These are phyloP conservation scores for Nicotiana benthamiana DNA, from an alignment of 257 asterid genomes.

Conservation along the genomic window DNA sequence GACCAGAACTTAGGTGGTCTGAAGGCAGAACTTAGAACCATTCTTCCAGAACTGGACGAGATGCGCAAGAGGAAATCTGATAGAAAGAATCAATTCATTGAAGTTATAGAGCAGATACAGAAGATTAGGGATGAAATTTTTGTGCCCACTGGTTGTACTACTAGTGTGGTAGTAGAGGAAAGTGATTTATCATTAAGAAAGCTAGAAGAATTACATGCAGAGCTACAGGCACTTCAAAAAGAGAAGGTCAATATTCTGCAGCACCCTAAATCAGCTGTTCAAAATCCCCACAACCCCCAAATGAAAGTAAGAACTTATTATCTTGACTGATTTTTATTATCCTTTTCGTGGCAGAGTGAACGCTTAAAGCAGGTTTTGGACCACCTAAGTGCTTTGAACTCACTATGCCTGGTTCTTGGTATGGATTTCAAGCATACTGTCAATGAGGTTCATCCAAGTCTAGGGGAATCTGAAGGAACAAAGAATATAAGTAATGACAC, in stretches of 20 bases:
- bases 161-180: constrained; percentile 45
- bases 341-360: constrained; percentile 53
- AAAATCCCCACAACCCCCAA: not conserved
- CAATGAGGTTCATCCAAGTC: constrained; percentile 69
- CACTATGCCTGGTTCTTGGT: constrained; percentile 86
- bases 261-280: not conserved
- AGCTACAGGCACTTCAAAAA: constrained; percentile 66
- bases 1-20: constrained; percentile 70
- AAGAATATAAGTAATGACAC: constrained; percentile 63
- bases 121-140: constrained; percentile 57
- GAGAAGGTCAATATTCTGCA: constrained; percentile 56
- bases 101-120: constrained; percentile 58
- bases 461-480: constrained; percentile 65
- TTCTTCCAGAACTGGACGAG: constrained; percentile 82
- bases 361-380: constrained; percentile 76
- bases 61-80: constrained; percentile 78
- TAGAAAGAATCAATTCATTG: constrained; percentile 61
- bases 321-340: not conserved
- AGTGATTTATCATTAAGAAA: constrained; percentile 70
- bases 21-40: constrained; percentile 72
- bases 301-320: not conserved
- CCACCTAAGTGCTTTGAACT: constrained; percentile 53
- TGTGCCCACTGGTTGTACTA: constrained; percentile 26
- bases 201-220: constrained; percentile 74
- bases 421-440: constrained; percentile 71